A percentile compares a stretch with the other conserved stretches of the same genome.
Evolutionary conservation across 2,329 filamentous ascomycete genomes (phyloP).

Genomic region (Neonectria ditissima): DNA sequence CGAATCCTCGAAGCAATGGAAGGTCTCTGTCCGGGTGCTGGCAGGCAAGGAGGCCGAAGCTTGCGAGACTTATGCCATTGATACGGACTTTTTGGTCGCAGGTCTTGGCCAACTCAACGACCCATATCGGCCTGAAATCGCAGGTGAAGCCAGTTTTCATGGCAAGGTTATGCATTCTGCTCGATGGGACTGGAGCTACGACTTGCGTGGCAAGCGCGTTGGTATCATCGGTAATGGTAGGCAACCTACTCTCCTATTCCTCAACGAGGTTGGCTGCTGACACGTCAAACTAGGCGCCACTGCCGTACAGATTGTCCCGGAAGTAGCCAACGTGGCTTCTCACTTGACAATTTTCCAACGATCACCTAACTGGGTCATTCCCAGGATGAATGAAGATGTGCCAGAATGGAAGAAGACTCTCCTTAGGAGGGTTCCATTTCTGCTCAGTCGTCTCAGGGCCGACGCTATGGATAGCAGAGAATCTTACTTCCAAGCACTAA

Average conservation of each 20-base stretch:
- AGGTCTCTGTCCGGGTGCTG: background rate
- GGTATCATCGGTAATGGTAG: constrained; percentile 18
- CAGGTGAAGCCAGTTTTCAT: background rate
- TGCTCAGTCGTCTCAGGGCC: constrained; percentile 7
- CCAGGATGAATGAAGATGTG: constrained; percentile 7
- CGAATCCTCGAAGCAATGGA: background rate
- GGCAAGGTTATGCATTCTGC: constrained; percentile 21
- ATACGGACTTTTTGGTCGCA: background rate
- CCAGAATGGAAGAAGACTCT: constrained; percentile 6
- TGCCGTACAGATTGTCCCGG: constrained; percentile 15
- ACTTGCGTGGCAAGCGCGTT: constrained; percentile 13
- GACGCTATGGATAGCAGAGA: constrained; percentile 8
- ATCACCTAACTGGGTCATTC: constrained; percentile 18
- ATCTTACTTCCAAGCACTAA: constrained; percentile 1
- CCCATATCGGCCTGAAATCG: constrained; percentile 7
- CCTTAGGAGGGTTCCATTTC: constrained; percentile 6
- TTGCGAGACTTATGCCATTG: constrained; percentile 6
- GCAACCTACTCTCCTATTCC: background rate
- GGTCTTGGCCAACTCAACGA: constrained; percentile 17
- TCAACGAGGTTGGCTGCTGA: background rate
- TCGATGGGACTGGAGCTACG: constrained; percentile 24
- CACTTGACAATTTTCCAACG: constrained; percentile 15
- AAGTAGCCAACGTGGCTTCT: constrained; percentile 10
- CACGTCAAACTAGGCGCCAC: background rate
- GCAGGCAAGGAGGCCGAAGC: constrained; percentile 18